Base-by-base conservation (phyloP, 2,329 filamentous ascomycete species). In the Botrytis elliptica region DNA sequence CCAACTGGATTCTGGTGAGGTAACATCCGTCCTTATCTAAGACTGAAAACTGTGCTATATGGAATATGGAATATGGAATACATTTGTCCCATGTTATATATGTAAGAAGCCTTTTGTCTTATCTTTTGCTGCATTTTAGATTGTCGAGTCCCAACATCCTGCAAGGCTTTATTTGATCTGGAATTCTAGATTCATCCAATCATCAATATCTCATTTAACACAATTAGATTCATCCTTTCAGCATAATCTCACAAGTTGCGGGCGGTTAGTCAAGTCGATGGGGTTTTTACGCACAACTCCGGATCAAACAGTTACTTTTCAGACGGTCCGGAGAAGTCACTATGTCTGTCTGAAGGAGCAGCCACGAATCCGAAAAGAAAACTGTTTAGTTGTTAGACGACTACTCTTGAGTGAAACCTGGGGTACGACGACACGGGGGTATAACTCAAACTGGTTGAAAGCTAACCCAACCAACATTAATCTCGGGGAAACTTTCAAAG, bases 361-460 rank as follows among this genome's bases (percentile, higher is more conserved):
- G 36, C 66, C n/a, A 42, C 25, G 14, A 57, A 57, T 25, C 46
- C 66, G 38, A 33, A 55, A 57, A 57, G 66, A 38, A 57, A 1
- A 69, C 55, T 42, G 38, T 42, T 42, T 16, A 40, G n/a, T 40
- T 44, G 40, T 6, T 42, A 33, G 33, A 59, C n/a, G 42, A 16
- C n/a, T 25, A 33, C 42, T 46, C 29, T 36, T 62, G 38, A 9
- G 52, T 70, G 38, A 46, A 46, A 62, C 55, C 52, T 60, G 52
- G 67, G 59, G 69, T 71, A 71, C 69, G 42, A 71, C 33, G 59
- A 55, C 36, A 20, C 70, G 70, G 46, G 29, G 12, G 25, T 42
- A 22, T 44, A 25, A 36, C 44, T 65, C 33, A 65, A 42, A 63
- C 20, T 55, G 44, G 36, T 55, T 57, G 60, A 52, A 65, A 38